These are phyloP conservation scores for Flueggea neowawraea DNA, from an alignment of 441 rosid genomes.

Conservation along the genomic window DNA sequence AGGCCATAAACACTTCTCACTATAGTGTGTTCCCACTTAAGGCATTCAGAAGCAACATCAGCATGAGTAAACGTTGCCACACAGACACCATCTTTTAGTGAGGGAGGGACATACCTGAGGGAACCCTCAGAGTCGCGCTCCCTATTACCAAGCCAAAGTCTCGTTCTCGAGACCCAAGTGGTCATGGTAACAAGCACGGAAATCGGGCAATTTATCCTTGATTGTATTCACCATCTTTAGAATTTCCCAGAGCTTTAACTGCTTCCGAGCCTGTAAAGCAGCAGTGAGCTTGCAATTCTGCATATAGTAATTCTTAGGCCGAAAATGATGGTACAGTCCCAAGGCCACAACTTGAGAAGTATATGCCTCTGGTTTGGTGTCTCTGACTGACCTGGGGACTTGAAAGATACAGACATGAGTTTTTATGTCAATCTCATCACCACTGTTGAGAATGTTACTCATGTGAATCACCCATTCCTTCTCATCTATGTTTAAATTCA, in stretches of 20 bases:
- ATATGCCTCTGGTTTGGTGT: constrained; percentile 10
- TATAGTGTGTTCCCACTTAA: too few relatives aligned
- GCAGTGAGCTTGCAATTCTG: constrained; percentile 9
- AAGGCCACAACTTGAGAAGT: constrained; percentile 10
- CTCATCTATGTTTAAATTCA: background rate
- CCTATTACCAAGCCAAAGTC: constrained; percentile 10
- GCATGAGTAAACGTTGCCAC: too few relatives aligned
- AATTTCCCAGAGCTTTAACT: too few relatives aligned
- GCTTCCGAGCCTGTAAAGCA: background rate
- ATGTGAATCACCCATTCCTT: constrained; percentile 4
- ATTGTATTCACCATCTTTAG: too few relatives aligned
- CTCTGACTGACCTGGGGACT: constrained; percentile 1
- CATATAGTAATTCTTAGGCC: constrained; percentile 7
- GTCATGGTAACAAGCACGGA: constrained; percentile 4
- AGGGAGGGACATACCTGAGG: too few relatives aligned
- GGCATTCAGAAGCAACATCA: too few relatives aligned
- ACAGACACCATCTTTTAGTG: too few relatives aligned
- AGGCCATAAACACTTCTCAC: too few relatives aligned
- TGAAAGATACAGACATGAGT: constrained; percentile 5
- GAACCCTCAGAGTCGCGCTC: too few relatives aligned
- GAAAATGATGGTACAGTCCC: constrained; percentile 17
- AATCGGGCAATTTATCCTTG: too few relatives aligned
- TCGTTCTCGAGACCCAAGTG: constrained; percentile 1
- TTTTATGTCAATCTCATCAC: background rate
- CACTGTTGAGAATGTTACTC: background rate